A percentile compares a stretch with the other conserved stretches of the same genome.
These are phyloP conservation scores for Penstemon eatonii DNA, from an alignment of 257 asterid genomes.

Conservation along the genomic window DNA sequence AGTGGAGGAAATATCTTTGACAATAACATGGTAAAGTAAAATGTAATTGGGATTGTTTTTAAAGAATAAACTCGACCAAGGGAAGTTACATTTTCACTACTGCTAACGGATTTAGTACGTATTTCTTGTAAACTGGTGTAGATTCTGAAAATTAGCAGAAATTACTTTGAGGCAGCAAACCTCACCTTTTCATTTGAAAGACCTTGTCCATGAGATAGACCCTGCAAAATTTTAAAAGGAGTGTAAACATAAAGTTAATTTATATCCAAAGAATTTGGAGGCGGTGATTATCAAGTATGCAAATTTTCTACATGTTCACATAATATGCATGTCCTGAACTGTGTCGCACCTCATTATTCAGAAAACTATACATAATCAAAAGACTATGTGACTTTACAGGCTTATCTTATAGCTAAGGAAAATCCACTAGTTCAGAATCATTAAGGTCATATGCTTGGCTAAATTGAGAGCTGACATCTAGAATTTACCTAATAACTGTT, in stretches of 20 bases:
- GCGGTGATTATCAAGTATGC: slow-evolving; percentile 7
- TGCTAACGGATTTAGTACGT: slow-evolving; percentile 5
- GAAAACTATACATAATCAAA: slow-evolving; percentile 8
- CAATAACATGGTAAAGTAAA: too few relatives aligned
- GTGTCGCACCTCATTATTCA: slow-evolving; percentile 14
- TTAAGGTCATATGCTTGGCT: neutral
- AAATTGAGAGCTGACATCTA: neutral
- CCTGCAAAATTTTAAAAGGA: slow-evolving; percentile 53
- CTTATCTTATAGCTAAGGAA: slow-evolving; percentile 2
- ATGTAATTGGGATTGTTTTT: too few relatives aligned
- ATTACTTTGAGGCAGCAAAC: slow-evolving; percentile 17
- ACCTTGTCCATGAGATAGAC: slow-evolving; percentile 49
- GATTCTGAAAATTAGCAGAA: slow-evolving; percentile 9
- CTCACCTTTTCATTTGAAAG: slow-evolving; percentile 69
- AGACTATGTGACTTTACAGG: slow-evolving; percentile 11
- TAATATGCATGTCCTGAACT: slow-evolving; percentile 11
- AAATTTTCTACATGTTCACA: slow-evolving; percentile 5
- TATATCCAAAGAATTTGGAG: slow-evolving; percentile 11
- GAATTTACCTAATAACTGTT: neutral
- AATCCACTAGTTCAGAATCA: slow-evolving; percentile 15
- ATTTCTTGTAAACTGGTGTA: neutral
- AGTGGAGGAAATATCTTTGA: too few relatives aligned
- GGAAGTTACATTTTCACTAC: neutral
- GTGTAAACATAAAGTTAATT: slow-evolving; percentile 15
- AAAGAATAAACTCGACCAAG: neutral